These are phyloP conservation scores for Huntiella abstrusa DNA, from an alignment of 2,329 filamentous ascomycete species.

Conservation along the genomic window DNA sequence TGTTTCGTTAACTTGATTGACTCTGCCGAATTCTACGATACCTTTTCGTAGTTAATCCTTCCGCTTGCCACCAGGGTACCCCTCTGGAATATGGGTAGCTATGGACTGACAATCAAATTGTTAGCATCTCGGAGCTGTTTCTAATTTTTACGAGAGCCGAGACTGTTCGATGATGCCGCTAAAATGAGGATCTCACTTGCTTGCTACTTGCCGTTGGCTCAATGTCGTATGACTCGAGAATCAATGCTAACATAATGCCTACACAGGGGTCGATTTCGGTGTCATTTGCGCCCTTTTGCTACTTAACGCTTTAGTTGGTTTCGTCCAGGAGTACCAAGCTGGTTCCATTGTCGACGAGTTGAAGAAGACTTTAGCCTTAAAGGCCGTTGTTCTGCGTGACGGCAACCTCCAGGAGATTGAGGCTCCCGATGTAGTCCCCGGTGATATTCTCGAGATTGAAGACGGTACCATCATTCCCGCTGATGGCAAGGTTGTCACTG, in stretches of 20 bases:
- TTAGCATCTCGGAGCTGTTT: too few relatives aligned
- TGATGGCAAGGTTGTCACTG: constrained; percentile 69
- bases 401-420: constrained; percentile 58
- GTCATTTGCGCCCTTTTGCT: constrained; percentile 70
- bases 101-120: too few relatives aligned
- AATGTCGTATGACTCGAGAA: too few relatives aligned
- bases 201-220: too few relatives aligned
- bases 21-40: too few relatives aligned
- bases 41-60: too few relatives aligned
- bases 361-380: constrained; percentile 77
- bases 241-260: constrained; percentile 2
- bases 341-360: constrained; percentile 79
- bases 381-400: constrained; percentile 73
- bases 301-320: constrained; percentile 72
- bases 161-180: not conserved
- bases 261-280: constrained; percentile 63
- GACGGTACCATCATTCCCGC: constrained; percentile 79
- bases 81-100: not conserved
- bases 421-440: constrained; percentile 68
- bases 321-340: constrained; percentile 77
- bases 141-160: too few relatives aligned
- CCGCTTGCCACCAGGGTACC: not conserved
- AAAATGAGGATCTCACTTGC: not conserved
- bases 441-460: constrained; percentile 77
- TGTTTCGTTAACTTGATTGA: too few relatives aligned